Evolutionary conservation across 169 alveolate genomes (phyloP), one percentile per base, ranked within the genome.

Genomic region (Amoebophrya sp.): DNA sequence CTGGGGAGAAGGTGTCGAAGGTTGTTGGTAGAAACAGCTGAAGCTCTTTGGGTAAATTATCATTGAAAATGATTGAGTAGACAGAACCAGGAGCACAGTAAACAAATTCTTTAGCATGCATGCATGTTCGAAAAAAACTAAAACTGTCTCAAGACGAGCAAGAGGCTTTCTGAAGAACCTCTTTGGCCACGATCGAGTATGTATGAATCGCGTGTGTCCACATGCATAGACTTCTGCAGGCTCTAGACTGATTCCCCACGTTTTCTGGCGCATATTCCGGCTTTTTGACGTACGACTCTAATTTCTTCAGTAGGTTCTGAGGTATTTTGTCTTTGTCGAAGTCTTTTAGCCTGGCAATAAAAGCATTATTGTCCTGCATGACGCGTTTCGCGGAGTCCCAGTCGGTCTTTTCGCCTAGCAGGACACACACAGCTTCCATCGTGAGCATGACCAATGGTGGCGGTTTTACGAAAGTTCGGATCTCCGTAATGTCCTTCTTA

Each of bases 161-260:
- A n/a, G n/a, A n/a, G n/a, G n/a, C n/a, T n/a, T n/a, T n/a, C n/a
- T n/a, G n/a, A n/a, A n/a, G n/a, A n/a, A n/a, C 65, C 65, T 95
- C 96, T 93, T 95, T 94, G 23, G 95, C 93, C 0, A 96, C 97
- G 41, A 93, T 94, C 0, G 97, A 91, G 93, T 95, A 97, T 38
- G 94, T 95, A 92, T 95, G 95, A 41, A 97, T 95, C n/a, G 98
- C 98, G 47, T 94, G 92, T 26, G 96, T 95, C 98, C 98, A 97
- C 94, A 95, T 94, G 78, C 97, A 96, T 83, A 97, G 93, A 33
- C 96, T 93, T 92, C 94, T 95, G 33, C 97, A 97, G 18, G 98
- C 98, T 0, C 89, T 93, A 38, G 97, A 94, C 92, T 95, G 96
- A 89, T 93, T 95, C 34, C 95, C 96, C 0, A 96, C 97, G 23